These are phyloP conservation scores for Spiraea crenata DNA, from an alignment of 331 rosid species.

Conservation along the genomic window DNA sequence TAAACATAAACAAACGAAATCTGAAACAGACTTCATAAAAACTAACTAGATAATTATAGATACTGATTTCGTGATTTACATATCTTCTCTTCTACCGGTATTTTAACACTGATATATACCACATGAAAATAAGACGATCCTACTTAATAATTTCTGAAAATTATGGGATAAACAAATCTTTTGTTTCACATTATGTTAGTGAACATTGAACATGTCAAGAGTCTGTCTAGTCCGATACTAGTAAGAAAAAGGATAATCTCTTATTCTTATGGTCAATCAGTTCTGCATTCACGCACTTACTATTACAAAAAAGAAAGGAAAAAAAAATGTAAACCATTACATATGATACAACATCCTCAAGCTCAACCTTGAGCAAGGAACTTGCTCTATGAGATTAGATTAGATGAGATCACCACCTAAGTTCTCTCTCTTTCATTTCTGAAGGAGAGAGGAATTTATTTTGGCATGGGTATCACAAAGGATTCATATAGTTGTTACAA, in stretches of 20 bases:
- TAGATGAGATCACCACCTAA: neutral
- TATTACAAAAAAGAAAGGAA: neutral
- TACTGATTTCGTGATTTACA: too few relatives aligned
- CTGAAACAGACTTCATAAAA: too few relatives aligned
- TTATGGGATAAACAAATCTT: too few relatives aligned
- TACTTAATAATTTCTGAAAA: too few relatives aligned
- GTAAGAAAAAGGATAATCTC: neutral
- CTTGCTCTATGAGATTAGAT: constrained; percentile 21
- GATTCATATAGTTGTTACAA: constrained; percentile 10
- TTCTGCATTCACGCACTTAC: neutral
- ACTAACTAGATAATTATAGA: too few relatives aligned
- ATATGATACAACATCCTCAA: constrained; percentile 30
- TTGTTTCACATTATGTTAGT: too few relatives aligned
- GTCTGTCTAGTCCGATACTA: neutral
- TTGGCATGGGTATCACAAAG: neutral
- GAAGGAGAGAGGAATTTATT: neutral
- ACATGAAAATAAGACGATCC: too few relatives aligned
- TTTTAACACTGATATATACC: too few relatives aligned
- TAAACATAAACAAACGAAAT: too few relatives aligned
- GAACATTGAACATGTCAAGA: neutral
- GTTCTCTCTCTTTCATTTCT: neutral
- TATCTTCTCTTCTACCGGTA: too few relatives aligned
- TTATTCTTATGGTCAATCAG: neutral
- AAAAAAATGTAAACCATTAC: constrained; percentile 1
- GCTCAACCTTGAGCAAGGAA: constrained; percentile 21